These are phyloP conservation scores for Arthroderma uncinatum DNA, from an alignment of 2,329 filamentous ascomycete genomes.

Conservation along the genomic window DNA sequence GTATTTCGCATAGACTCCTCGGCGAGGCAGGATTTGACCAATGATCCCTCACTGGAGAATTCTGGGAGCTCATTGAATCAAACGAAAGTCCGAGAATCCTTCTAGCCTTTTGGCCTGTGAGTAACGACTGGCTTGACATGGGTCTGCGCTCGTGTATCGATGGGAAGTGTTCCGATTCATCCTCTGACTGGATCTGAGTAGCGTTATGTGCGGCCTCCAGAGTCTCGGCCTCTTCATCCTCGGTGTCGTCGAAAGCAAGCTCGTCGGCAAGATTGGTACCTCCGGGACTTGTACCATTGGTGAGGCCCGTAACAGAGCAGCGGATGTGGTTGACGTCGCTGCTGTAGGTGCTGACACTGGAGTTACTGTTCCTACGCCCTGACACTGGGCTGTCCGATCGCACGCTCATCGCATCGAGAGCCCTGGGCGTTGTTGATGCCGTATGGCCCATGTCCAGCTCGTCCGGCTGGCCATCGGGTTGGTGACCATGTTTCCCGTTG, in stretches of 20 bases:
- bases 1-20: not conserved
- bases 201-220: slow-evolving; percentile 21
- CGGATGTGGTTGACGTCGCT: slow-evolving; percentile 44
- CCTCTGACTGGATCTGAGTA: slow-evolving; percentile 22
- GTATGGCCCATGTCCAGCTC: slow-evolving; percentile 52
- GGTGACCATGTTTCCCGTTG: not conserved
- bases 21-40: not conserved
- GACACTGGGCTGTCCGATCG: slow-evolving; percentile 56
- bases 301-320: slow-evolving; percentile 57
- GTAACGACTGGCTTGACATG: slow-evolving; percentile 17
- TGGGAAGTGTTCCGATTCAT: slow-evolving; percentile 58
- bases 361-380: slow-evolving; percentile 49
- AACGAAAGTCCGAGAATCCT: slow-evolving; percentile 37
- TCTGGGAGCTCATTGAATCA: slow-evolving; percentile 35
- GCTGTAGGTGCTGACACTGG: slow-evolving; percentile 41
- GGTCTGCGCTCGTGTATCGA: slow-evolving; percentile 36
- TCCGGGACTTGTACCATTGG: slow-evolving; percentile 46
- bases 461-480: slow-evolving; percentile 19
- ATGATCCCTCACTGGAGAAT: slow-evolving; percentile 16
- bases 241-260: slow-evolving; percentile 65
- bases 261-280: slow-evolving; percentile 82
- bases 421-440: slow-evolving; percentile 37
- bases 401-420: slow-evolving; percentile 60
- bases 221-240: slow-evolving; percentile 54
- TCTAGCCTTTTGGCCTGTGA: slow-evolving; percentile 26